These are phyloP conservation scores for Hyaloscypha hepaticicola DNA, from an alignment of 495 filamentous ascomycete species.

Conservation along the genomic window DNA sequence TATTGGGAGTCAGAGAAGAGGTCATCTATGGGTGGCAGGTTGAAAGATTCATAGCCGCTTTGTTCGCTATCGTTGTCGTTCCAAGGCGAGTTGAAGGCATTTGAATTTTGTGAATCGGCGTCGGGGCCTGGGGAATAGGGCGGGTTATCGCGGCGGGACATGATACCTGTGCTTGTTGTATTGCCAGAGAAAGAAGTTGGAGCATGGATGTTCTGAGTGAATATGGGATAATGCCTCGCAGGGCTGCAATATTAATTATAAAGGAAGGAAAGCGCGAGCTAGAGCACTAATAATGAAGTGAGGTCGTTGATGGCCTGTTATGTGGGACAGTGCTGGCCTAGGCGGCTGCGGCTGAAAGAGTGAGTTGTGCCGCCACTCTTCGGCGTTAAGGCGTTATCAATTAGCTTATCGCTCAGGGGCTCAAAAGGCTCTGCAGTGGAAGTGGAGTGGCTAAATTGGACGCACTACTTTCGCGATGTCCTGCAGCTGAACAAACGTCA, in stretches of 20 bases:
- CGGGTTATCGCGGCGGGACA: not conserved
- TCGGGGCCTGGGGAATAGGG: constrained; percentile 1
- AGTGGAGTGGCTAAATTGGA: not conserved
- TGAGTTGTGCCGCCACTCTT: not conserved
- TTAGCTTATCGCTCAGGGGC: constrained; percentile 5
- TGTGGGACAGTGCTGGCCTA: not conserved
- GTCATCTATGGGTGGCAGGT: constrained; percentile 16
- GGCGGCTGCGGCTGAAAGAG: not conserved
- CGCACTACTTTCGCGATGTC: not conserved
- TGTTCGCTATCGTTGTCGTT: not conserved
- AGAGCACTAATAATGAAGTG: not conserved
- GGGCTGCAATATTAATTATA: not conserved
- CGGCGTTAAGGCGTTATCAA: constrained; percentile 11
- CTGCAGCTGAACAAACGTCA: constrained; percentile 10
- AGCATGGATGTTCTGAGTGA: not conserved
- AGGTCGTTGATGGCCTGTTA: constrained; percentile 3
- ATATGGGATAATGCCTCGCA: not conserved
- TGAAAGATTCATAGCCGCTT: constrained; percentile 2
- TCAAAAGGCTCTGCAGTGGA: not conserved
- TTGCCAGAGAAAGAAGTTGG: not conserved
- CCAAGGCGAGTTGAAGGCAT: constrained; percentile 12
- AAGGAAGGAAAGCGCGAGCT: not conserved
- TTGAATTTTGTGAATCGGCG: not conserved
- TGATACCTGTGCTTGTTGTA: not conserved
- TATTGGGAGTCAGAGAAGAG: not conserved